phyloP scores from a whole-genome alignment of 768 basidiomycete genomes.

The Amanita thiersii region DNA sequence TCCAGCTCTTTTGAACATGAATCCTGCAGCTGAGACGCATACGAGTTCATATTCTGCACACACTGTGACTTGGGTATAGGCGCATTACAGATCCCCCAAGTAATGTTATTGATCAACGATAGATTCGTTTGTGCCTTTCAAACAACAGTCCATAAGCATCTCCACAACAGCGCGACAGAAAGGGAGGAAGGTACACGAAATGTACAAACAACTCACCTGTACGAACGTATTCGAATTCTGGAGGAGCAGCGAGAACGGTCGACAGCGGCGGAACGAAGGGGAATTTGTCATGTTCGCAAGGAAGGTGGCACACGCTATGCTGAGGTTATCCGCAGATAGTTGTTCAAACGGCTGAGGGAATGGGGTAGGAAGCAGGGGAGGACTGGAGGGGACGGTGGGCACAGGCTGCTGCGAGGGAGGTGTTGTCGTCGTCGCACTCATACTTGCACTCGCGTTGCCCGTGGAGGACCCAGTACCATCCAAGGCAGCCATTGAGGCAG shows the following conservation, averaged over 20 bases:
- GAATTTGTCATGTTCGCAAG: slow-evolving; percentile 68
- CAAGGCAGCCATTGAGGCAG: slow-evolving; percentile 10
- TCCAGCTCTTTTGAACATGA: slow-evolving; percentile 52
- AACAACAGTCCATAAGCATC: slow-evolving; percentile 7
- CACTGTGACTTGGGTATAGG: slow-evolving; percentile 40
- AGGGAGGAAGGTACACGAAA: slow-evolving; percentile 3
- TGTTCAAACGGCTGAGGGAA: slow-evolving; percentile 74
- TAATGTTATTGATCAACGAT: slow-evolving; percentile 52
- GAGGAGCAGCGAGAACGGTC: slow-evolving; percentile 64
- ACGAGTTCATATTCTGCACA: slow-evolving; percentile 58
- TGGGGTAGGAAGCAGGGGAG: slow-evolving; percentile 58
- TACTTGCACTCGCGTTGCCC: slow-evolving; percentile 12
- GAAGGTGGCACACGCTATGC: slow-evolving; percentile 56
- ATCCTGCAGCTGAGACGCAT: slow-evolving; percentile 36
- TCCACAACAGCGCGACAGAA: background rate
- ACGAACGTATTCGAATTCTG: slow-evolving; percentile 47
- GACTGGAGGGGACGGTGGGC: slow-evolving; percentile 40
- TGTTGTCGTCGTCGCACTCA: slow-evolving; percentile 13
- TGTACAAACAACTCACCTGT: slow-evolving; percentile 39
- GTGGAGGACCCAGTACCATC: slow-evolving; percentile 15
- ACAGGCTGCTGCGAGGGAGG: slow-evolving; percentile 20
- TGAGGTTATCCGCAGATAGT: slow-evolving; percentile 61
- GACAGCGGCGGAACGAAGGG: slow-evolving; percentile 58
- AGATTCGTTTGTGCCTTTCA: slow-evolving; percentile 56
- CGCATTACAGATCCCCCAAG: slow-evolving; percentile 82